Percentiles rank a stretch among this genome's conserved stretches.
phyloP scores from a whole-genome alignment of 2,329 filamentous ascomycete species.

The Lithohypha guttulata region DNA sequence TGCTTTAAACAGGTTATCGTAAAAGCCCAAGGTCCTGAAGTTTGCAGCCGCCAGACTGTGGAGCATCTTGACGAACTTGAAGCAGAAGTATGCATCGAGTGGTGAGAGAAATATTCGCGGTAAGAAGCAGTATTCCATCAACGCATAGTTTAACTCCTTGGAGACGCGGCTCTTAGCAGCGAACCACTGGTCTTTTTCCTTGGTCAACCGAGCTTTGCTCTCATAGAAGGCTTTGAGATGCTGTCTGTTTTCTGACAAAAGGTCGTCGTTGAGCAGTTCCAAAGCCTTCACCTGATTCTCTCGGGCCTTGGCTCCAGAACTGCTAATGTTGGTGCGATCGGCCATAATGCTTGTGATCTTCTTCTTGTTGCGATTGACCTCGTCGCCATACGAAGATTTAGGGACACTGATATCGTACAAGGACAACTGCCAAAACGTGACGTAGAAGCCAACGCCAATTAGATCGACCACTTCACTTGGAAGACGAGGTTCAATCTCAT shows the following conservation, averaged over 20 bases:
- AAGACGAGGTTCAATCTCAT: conserved; percentile 52
- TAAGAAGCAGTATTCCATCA: conserved; percentile 87
- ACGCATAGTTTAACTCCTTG: conserved; percentile 58
- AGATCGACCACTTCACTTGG: conserved; percentile 55
- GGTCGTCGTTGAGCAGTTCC: conserved; percentile 55
- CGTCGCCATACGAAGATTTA: conserved; percentile 64
- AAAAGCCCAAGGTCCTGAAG: conserved; percentile 74
- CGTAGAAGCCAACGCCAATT: conserved; percentile 71
- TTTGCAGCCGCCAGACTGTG: conserved; percentile 75
- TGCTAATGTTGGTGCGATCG: conserved; percentile 62
- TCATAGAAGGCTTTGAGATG: conserved; percentile 58
- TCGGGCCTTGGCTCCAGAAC: conserved; percentile 54
- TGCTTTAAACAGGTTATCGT: conserved; percentile 73
- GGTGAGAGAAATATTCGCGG: conserved; percentile 76
- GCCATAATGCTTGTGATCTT: conserved; percentile 57
- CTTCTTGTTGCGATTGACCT: conserved; percentile 57
- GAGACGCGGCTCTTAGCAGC: conserved; percentile 51
- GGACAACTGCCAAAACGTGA: conserved; percentile 84
- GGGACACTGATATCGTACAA: conserved; percentile 72
- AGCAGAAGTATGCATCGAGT: conserved; percentile 79
- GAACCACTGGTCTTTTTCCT: conserved; percentile 74
- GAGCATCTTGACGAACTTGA: conserved; percentile 74
- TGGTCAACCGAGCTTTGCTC: conserved; percentile 58
- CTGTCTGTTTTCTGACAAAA: conserved; percentile 62
- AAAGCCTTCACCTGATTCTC: conserved; percentile 60